These are phyloP conservation scores for Senna tora DNA, from an alignment of 306 rosid genomes.

Conservation along the genomic window DNA sequence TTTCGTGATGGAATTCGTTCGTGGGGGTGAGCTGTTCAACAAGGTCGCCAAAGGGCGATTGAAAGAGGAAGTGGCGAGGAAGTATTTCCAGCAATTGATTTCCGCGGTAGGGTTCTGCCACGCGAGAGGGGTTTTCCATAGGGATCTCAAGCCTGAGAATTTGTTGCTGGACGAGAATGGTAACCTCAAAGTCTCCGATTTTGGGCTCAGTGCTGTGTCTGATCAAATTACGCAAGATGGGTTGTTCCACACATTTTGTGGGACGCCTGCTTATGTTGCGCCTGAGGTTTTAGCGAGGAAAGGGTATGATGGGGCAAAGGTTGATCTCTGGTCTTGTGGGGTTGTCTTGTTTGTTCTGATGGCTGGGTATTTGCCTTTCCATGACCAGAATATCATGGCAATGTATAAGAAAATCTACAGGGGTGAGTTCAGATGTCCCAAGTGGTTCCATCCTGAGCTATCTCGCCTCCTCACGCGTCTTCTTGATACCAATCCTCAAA, in stretches of 20 bases:
- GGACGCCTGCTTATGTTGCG: slow-evolving; percentile 95
- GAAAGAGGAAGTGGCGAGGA: slow-evolving; percentile 77
- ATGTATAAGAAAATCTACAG: slow-evolving; percentile 90
- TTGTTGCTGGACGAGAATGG: slow-evolving; percentile 78
- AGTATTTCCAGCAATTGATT: slow-evolving; percentile 81
- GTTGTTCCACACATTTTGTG: slow-evolving; percentile 89
- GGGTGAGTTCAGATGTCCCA: slow-evolving; percentile 83
- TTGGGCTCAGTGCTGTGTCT: slow-evolving; percentile 84
- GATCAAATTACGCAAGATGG: slow-evolving; percentile 93
- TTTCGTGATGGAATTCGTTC: slow-evolving; percentile 90
- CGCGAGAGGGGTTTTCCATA: slow-evolving; percentile 84
- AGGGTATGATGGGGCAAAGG: slow-evolving; percentile 87
- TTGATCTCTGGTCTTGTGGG: slow-evolving; percentile 96
- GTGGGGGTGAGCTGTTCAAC: slow-evolving; percentile 94
- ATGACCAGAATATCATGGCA: slow-evolving; percentile 86
- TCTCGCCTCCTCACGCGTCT: slow-evolving; percentile 53
- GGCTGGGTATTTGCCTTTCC: slow-evolving; percentile 94
- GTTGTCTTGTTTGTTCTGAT: slow-evolving; percentile 80
- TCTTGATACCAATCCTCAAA: slow-evolving; percentile 71
- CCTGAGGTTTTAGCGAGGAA: slow-evolving; percentile 84
- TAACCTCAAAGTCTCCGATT: slow-evolving; percentile 82
- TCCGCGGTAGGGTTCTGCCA: slow-evolving; percentile 91
- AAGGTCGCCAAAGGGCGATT: slow-evolving; percentile 90
- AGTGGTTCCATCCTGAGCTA: slow-evolving; percentile 85
- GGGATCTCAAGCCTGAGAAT: slow-evolving; percentile 91